Conservation (phyloP, 306 rosid species). For the Chamaecrista fasciculata region DNA sequence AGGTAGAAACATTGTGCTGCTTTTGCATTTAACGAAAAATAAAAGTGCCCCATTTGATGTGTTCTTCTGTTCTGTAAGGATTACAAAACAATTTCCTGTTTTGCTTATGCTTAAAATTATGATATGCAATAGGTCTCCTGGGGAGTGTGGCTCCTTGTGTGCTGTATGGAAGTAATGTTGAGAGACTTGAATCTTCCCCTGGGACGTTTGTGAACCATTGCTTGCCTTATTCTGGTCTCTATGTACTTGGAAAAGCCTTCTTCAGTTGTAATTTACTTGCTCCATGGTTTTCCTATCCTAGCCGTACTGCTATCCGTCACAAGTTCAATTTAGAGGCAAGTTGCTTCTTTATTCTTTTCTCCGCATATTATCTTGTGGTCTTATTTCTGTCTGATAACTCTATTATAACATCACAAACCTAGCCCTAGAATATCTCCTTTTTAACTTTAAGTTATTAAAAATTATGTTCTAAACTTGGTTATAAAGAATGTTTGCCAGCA, state of each 20-base stretch:
- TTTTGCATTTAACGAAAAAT: not conserved
- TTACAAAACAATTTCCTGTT: not conserved
- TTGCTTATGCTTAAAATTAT: constrained; percentile 15
- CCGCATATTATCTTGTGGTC: not conserved
- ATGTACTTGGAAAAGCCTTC: constrained; percentile 61
- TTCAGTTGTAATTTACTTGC: constrained; percentile 84
- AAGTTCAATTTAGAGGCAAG: constrained; percentile 92
- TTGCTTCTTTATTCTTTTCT: constrained; percentile 19
- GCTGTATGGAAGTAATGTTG: constrained; percentile 84
- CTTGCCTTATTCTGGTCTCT: constrained; percentile 68
- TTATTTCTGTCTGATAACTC: not conserved
- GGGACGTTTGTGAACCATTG: constrained; percentile 80
- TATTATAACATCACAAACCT: not conserved
- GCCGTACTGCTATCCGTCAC: constrained; percentile 75
- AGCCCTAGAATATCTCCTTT: not conserved
- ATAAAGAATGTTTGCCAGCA: constrained; percentile 8
- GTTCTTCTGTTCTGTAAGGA: not conserved
- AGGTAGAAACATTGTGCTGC: not conserved
- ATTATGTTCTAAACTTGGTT: not conserved
- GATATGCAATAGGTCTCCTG: constrained; percentile 63
- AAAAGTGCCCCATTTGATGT: constrained; percentile 9
- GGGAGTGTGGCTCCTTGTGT: constrained; percentile 97
- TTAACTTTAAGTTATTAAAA: constrained; percentile 11
- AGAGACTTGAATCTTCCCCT: constrained; percentile 65
- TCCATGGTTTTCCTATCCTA: constrained; percentile 70